Base-by-base conservation (phyloP, 2,329 filamentous ascomycete genomes). In the Zymoseptoria brevis region DNA sequence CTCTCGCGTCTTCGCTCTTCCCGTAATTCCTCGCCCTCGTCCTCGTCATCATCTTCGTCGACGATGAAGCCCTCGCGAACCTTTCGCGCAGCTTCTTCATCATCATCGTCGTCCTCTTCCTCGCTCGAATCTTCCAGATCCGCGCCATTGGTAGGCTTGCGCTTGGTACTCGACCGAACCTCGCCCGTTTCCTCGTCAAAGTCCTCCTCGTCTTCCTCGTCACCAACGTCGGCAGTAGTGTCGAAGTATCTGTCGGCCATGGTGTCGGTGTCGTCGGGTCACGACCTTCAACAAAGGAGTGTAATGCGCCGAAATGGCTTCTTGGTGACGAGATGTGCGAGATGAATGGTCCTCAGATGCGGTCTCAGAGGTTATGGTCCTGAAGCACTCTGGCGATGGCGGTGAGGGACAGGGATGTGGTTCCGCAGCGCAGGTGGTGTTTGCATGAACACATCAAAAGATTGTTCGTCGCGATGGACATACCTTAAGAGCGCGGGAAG, bases 41-140 rank as follows among this genome's bases (percentile, higher is more conserved):
- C 88, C 61, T 89, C 88, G 62, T 93, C 91, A 69, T 96, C 92
- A 61, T 92, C 90, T 70, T 96, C 92, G 69, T 96, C 90, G 64
- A 96, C 90, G 66, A 99, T 96, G 76, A 97, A 99, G 24, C 92
- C 93, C 78, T 96, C 91, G 56, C 80, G 68, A 77, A 94, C 89
- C 74, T 85, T 87, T 67, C 85, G 83, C 64, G 85, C 87, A 68
- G 90, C 90, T 72, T 94, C 91, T 71, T 96, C 91, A 60, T 96
- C 91, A 60, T 96, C 90, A 57, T 95, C 73, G 21, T 74, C 90
- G 35, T 96, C 90, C 63, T 95, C 91, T 71, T 96, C 91, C 67
- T 96, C 91, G 68, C 89, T 95, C 0, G 90, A 96, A 75, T 96
- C 91, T 69, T 93, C 87, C 57, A 90, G 75, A 54, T 79, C 72